phyloP scores from a whole-genome alignment of 148 eudicot genomes.

The Rhododendron henanense region DNA sequence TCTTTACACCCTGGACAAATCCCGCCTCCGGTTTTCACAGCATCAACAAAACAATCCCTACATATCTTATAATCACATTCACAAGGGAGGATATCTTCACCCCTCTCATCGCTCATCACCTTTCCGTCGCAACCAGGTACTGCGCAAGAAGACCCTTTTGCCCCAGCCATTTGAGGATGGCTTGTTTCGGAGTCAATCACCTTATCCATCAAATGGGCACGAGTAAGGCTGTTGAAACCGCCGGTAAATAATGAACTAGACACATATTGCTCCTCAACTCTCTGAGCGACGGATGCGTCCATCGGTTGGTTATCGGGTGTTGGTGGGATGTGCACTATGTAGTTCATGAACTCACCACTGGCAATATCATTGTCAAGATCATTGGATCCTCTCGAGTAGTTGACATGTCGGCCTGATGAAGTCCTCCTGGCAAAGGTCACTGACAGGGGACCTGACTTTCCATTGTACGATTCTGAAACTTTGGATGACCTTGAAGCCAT shows the following conservation, averaged over 20 bases:
- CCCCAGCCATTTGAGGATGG: slow-evolving; percentile 98
- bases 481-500: slow-evolving; percentile 35
- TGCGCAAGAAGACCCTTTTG: slow-evolving; percentile 79
- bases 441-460: slow-evolving; percentile 38
- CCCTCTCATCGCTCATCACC: slow-evolving; percentile 90
- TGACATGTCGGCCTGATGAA: slow-evolving; percentile 77
- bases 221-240: slow-evolving; percentile 85
- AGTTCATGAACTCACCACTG: slow-evolving; percentile 58
- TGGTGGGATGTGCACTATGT: slow-evolving; percentile 86
- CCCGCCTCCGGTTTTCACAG: slow-evolving; percentile 73
- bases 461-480: slow-evolving; percentile 21
- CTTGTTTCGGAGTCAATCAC: slow-evolving; percentile 75
- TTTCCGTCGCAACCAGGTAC: slow-evolving; percentile 88
- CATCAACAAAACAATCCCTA: slow-evolving; percentile 78
- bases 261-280: slow-evolving; percentile 95
- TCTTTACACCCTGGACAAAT: slow-evolving; percentile 95
- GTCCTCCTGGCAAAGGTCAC: slow-evolving; percentile 77
- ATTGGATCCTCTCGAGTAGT: slow-evolving; percentile 57
- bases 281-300: slow-evolving; percentile 72
- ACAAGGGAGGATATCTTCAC: slow-evolving; percentile 85
- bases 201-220: slow-evolving; percentile 95
- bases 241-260: slow-evolving; percentile 87
- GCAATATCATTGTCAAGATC: slow-evolving; percentile 79
- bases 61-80: slow-evolving; percentile 97
- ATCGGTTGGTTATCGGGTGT: slow-evolving; percentile 94